These are phyloP conservation scores for Penicillium thymicola DNA, from an alignment of 2,329 filamentous ascomycete species.

Conservation along the genomic window DNA sequence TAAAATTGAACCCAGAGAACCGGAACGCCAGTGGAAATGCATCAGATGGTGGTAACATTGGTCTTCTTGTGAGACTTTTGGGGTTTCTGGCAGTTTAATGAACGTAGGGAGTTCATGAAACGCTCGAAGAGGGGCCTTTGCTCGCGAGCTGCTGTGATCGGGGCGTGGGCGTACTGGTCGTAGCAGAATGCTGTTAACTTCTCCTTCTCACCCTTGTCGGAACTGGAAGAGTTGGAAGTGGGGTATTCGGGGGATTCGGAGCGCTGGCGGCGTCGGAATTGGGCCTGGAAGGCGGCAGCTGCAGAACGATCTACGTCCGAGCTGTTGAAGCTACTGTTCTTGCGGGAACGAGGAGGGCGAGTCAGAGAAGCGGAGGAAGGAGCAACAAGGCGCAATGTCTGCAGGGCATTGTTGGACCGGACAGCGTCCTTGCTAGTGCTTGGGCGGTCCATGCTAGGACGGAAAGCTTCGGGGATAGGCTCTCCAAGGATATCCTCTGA, in stretches of 20 bases:
- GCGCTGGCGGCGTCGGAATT: slow-evolving; percentile 32
- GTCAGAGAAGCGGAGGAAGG: slow-evolving; percentile 37
- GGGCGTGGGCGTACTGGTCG: slow-evolving; percentile 27
- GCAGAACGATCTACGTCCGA: slow-evolving; percentile 35
- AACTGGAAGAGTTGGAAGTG: slow-evolving; percentile 11
- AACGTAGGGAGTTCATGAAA: slow-evolving; percentile 21
- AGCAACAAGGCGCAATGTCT: slow-evolving; percentile 36
- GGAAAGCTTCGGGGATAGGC: slow-evolving; percentile 12
- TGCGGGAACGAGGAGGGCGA: slow-evolving; percentile 23
- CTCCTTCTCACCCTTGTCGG: slow-evolving; percentile 22
- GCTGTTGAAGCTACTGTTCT: slow-evolving; percentile 23
- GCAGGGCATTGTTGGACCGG: slow-evolving; percentile 20
- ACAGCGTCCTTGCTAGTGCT: slow-evolving; percentile 27
- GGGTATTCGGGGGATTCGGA: slow-evolving; percentile 28
- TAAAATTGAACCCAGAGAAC: slow-evolving; percentile 1
- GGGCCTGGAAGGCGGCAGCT: slow-evolving; percentile 37
- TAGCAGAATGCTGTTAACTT: slow-evolving; percentile 32
- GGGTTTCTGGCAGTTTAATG: slow-evolving; percentile 20
- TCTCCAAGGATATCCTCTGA: slow-evolving; percentile 22
- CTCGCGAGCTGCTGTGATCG: slow-evolving; percentile 17
- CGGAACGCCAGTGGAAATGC: slow-evolving; percentile 13
- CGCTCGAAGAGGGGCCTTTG: slow-evolving; percentile 18
- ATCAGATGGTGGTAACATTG: slow-evolving; percentile 19
- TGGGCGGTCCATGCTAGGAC: slow-evolving; percentile 20
- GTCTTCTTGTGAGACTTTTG: slow-evolving; percentile 12